phyloP scores from a whole-genome alignment of 2,329 filamentous ascomycete species.

The Fusarium secorum region DNA sequence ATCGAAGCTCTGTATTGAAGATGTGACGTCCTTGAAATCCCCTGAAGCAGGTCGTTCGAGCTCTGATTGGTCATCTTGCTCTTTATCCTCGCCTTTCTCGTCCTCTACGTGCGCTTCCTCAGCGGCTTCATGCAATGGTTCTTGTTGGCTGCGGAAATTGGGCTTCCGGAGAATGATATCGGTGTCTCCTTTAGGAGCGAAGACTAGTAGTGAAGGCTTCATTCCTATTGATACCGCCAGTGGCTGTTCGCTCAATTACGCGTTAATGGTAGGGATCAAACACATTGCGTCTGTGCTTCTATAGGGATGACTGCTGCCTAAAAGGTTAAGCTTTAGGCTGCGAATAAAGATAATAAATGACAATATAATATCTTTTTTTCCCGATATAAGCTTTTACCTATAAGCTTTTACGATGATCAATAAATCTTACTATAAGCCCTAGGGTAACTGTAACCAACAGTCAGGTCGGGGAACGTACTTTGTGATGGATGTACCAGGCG shows the following conservation, averaged over 20 bases:
- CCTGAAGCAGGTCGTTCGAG: accelerated
- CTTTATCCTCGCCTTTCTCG: no score
- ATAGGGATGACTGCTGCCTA: no score
- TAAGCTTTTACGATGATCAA: no score
- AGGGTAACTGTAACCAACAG: no score
- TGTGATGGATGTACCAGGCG: no score
- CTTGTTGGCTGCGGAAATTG: neutral
- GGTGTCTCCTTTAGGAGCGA: neutral
- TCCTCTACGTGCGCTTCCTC: accelerated
- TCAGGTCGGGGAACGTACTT: no score
- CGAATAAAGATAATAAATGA: no score
- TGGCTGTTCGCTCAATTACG: neutral
- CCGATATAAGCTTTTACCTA: no score
- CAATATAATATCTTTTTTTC: no score
- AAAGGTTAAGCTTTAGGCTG: no score
- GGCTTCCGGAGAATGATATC: neutral
- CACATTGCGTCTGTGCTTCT: neutral
- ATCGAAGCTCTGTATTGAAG: accelerated
- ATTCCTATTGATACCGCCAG: accelerated
- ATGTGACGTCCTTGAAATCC: accelerated
- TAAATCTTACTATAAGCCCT: no score
- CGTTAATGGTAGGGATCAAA: neutral
- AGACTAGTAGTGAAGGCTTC: neutral
- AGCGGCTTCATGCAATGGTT: accelerated
- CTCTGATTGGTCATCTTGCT: neutral